Conservation (phyloP, 495 filamentous ascomycete species). For the Aspergillus sclerotiicarbonarius region DNA sequence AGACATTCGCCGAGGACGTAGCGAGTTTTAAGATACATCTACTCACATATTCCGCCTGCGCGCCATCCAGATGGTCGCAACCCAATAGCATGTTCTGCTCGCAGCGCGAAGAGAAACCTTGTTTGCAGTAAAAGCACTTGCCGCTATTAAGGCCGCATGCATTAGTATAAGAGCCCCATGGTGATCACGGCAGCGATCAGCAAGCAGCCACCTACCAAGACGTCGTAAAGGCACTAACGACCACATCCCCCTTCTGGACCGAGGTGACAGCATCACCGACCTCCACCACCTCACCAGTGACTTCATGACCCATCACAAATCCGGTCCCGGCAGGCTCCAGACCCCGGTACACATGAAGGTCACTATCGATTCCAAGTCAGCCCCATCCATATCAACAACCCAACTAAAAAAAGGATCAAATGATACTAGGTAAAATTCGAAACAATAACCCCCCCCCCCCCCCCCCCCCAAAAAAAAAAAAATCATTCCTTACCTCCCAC, state of each 20-base stretch:
- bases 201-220: slow-evolving; percentile 63
- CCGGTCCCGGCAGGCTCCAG: slow-evolving; percentile 63
- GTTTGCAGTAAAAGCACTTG: slow-evolving; percentile 87
- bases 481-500: slow-evolving; percentile 68
- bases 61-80: slow-evolving; percentile 70
- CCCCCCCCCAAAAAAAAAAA: background rate
- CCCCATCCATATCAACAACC: background rate
- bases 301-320: slow-evolving; percentile 73
- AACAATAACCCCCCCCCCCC: background rate
- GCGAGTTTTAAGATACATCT: background rate
- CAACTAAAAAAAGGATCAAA: background rate
- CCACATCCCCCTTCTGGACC: slow-evolving; percentile 70
- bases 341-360: slow-evolving; percentile 87
- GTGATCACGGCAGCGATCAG: background rate
- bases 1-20: background rate
- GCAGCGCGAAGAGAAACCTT: slow-evolving; percentile 81
- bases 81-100: slow-evolving; percentile 74
- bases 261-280: slow-evolving; percentile 65
- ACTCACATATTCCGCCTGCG: slow-evolving; percentile 78
- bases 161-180: background rate
- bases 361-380: slow-evolving; percentile 46
- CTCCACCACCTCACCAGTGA: slow-evolving; percentile 72
- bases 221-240: slow-evolving; percentile 82
- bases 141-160: slow-evolving; percentile 44
- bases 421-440: background rate